These are phyloP conservation scores for Neopestalotiopsis clavispora DNA, from an alignment of 2,329 filamentous ascomycete species.

Conservation along the genomic window DNA sequence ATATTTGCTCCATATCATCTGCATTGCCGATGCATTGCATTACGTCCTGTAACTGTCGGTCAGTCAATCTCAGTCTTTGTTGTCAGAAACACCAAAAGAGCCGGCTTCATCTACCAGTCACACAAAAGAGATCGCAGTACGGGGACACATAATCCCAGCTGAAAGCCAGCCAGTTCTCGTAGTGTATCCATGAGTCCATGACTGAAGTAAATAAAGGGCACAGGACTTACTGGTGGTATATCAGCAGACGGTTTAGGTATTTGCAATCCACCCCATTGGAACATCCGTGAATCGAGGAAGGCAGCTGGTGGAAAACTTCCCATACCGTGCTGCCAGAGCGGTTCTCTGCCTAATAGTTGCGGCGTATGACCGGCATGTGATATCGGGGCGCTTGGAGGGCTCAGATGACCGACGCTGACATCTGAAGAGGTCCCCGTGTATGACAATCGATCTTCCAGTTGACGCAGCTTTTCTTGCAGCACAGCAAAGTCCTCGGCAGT, in stretches of 20 bases:
- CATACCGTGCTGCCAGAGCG: conserved; percentile 25
- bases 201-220: neutral
- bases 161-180: too few relatives aligned
- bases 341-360: conserved; percentile 17
- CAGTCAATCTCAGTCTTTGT: conserved; percentile 5
- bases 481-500: conserved; percentile 44
- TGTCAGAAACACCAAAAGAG: neutral
- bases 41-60: conserved; percentile 36
- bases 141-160: too few relatives aligned
- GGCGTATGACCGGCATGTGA: conserved; percentile 25
- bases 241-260: conserved; percentile 43
- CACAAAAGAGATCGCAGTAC: neutral
- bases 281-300: conserved; percentile 48
- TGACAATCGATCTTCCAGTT: conserved; percentile 43
- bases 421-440: conserved; percentile 21
- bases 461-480: conserved; percentile 41
- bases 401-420: conserved; percentile 22
- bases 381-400: conserved; percentile 26
- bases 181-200: too few relatives aligned
- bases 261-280: conserved; percentile 40
- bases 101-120: neutral
- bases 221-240: conserved; percentile 41
- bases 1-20: conserved; percentile 40
- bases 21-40: conserved; percentile 44
- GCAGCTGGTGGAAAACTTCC: conserved; percentile 46